These are phyloP conservation scores for Corchorus olitorius DNA, from an alignment of 345 rosid genomes.

Conservation along the genomic window DNA sequence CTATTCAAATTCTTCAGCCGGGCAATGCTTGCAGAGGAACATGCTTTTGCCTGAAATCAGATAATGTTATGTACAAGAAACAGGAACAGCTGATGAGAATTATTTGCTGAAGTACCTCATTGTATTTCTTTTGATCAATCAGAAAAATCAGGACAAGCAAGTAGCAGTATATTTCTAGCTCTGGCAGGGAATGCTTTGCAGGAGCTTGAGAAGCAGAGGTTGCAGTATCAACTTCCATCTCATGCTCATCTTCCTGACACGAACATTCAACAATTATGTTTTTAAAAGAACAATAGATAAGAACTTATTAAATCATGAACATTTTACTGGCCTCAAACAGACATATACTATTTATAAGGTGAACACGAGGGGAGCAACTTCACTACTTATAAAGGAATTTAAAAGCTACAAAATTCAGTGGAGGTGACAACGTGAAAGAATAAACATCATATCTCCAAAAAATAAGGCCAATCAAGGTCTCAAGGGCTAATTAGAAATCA, in stretches of 20 bases:
- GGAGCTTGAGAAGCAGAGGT: conserved; percentile 40
- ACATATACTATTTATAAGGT: not conserved
- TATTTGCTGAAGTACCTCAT: conserved; percentile 35
- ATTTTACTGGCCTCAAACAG: not conserved
- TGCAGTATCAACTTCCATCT: conserved; percentile 63
- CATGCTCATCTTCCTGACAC: conserved; percentile 52
- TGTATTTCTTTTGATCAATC: conserved; percentile 59
- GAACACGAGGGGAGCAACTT: not conserved
- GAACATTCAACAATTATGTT: not conserved
- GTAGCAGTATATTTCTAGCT: conserved; percentile 54
- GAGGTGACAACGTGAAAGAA: not conserved
- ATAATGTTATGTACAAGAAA: not conserved
- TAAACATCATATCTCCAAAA: not conserved
- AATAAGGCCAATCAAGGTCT: not conserved
- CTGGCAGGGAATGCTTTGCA: conserved; percentile 41
- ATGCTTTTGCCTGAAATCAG: conserved; percentile 49
- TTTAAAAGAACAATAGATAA: not conserved
- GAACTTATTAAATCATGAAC: not conserved
- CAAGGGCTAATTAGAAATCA: not conserved
- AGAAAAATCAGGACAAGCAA: conserved; percentile 51
- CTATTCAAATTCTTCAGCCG: conserved; percentile 50
- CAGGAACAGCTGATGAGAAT: not conserved
- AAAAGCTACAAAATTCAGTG: not conserved
- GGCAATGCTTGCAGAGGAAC: conserved; percentile 53
- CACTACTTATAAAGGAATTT: not conserved